Base-by-base conservation (phyloP, 768 basidiomycete genomes). In the Boletus patriciae region DNA sequence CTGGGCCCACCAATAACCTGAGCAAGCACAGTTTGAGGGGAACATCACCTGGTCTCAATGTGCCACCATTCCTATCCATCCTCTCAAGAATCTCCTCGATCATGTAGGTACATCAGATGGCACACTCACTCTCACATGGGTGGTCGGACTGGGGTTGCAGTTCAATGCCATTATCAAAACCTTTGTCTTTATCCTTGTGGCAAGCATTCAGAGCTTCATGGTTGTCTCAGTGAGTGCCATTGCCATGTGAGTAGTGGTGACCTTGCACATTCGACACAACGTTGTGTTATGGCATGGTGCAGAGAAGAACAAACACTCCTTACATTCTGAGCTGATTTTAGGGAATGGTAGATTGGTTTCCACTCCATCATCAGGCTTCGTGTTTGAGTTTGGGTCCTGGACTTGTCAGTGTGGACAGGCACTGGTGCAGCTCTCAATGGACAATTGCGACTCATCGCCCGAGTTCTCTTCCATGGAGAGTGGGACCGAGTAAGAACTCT, bases 1-100 rank as follows among this genome's bases (percentile, higher is more conserved):
- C 98, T 96, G 9, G 98, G 77, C 72, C 95, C 93, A 57, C 88
- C 71, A 31, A 98, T 75, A 12, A 97, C 92, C 4, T 89, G 78
- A 29, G 85, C 80, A 4, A 97, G 80, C 13, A 96, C 84, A 1
- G 94, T 94, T 72, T 98, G 95, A 23, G 93, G 90, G 93, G 94
- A 9, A 91, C 31, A 31, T 63, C 47, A 77, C 78, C 41, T 25
- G 60, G 45, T 46, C 57, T 58, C 42, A 71, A 48, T 5, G 53
- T 61, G 16, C 61, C 65, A 0, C 67, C 68, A 40, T 70, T 66
- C 23, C 40, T 56, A 21, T 70, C 65, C 55, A 70, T 64, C 37
- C 56, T 60, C 42, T 64, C 64, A 6, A 70, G 59, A 40, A 70
- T 66, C 21, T 70, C 68, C 6, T 68, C 66, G 29, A 70, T 50